Percentiles rank a stretch among this genome's conserved stretches.
phyloP scores from a whole-genome alignment of 1,139 yeast species.

The Yamadazyma friedrichii region DNA sequence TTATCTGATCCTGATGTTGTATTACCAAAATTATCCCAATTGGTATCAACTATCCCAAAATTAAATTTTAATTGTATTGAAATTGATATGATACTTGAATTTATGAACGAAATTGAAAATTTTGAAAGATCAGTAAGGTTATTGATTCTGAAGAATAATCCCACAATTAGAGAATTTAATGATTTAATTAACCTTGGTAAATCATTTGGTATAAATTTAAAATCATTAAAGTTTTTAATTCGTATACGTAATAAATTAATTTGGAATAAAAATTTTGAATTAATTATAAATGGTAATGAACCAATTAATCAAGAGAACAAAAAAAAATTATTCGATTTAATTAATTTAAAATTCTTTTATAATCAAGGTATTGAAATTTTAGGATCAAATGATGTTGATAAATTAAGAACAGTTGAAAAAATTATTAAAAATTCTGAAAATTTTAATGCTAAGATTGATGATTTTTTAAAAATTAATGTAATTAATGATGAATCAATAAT shows the following conservation, averaged over 20 bases:
- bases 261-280: slow-evolving; percentile 46
- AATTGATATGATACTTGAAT: slow-evolving; percentile 56
- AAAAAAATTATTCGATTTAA: slow-evolving; percentile 37
- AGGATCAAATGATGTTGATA: slow-evolving; percentile 26
- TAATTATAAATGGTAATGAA: slow-evolving; percentile 40
- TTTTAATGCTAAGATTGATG: slow-evolving; percentile 27
- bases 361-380: slow-evolving; percentile 40
- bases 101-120: slow-evolving; percentile 51
- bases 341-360: slow-evolving; percentile 35
- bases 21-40: slow-evolving; percentile 22
- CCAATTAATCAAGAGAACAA: slow-evolving; percentile 33
- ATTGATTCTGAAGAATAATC: slow-evolving; percentile 28
- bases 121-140: slow-evolving; percentile 51
- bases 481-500: slow-evolving; percentile 7
- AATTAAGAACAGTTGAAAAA: slow-evolving; percentile 21
- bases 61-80: slow-evolving; percentile 57
- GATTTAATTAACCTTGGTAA: slow-evolving; percentile 54
- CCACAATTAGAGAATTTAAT: slow-evolving; percentile 38
- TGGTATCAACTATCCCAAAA: slow-evolving; percentile 48
- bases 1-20: slow-evolving; percentile 16
- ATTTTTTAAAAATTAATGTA: slow-evolving; percentile 17
- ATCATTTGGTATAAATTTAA: slow-evolving; percentile 56
- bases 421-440: slow-evolving; percentile 30
- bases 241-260: slow-evolving; percentile 46
- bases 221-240: slow-evolving; percentile 49